phyloP scores from a whole-genome alignment of 495 filamentous ascomycete species.

The Xylaria venustula region DNA sequence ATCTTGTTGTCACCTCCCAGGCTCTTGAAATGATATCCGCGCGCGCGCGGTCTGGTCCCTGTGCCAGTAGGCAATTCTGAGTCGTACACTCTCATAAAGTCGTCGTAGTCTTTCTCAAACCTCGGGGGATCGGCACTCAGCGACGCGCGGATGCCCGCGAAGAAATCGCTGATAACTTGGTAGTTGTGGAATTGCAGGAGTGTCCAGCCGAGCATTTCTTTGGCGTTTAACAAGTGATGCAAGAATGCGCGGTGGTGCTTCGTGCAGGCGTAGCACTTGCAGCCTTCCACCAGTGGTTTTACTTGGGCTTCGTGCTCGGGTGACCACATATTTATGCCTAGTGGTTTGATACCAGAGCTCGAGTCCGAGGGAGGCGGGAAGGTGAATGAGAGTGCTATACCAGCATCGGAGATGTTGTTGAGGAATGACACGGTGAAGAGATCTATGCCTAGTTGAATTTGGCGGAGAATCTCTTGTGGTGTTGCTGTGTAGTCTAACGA shows the following conservation, averaged over 20 bases:
- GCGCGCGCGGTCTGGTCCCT: slow-evolving; percentile 74
- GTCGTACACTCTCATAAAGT: slow-evolving; percentile 64
- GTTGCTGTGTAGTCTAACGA: slow-evolving; percentile 63
- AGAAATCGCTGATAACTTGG: slow-evolving; percentile 69
- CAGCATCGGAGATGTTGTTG: slow-evolving; percentile 71
- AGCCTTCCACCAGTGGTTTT: slow-evolving; percentile 56
- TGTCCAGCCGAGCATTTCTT: slow-evolving; percentile 96
- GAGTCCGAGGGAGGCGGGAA: slow-evolving; percentile 54
- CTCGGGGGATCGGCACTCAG: slow-evolving; percentile 56
- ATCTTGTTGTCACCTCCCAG: slow-evolving; percentile 63
- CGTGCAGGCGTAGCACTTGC: slow-evolving; percentile 80
- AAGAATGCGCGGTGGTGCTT: slow-evolving; percentile 84
- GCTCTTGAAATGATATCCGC: slow-evolving; percentile 82
- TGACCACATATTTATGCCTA: slow-evolving; percentile 78
- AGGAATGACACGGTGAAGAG: slow-evolving; percentile 75
- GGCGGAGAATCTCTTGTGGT: slow-evolving; percentile 73
- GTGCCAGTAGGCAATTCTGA: slow-evolving; percentile 66
- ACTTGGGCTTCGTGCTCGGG: slow-evolving; percentile 54
- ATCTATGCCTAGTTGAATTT: slow-evolving; percentile 75
- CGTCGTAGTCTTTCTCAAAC: slow-evolving; percentile 58
- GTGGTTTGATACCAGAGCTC: slow-evolving; percentile 32
- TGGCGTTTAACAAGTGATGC: slow-evolving; percentile 79
- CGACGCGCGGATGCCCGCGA: slow-evolving; percentile 58
- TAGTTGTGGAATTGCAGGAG: slow-evolving; percentile 91
- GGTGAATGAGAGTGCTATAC: slow-evolving; percentile 77